A percentile compares a stretch with the other conserved stretches of the same genome.
Conservation (phyloP, 78 protist genomes). For the Pigoraptor vietnamica region DNA sequence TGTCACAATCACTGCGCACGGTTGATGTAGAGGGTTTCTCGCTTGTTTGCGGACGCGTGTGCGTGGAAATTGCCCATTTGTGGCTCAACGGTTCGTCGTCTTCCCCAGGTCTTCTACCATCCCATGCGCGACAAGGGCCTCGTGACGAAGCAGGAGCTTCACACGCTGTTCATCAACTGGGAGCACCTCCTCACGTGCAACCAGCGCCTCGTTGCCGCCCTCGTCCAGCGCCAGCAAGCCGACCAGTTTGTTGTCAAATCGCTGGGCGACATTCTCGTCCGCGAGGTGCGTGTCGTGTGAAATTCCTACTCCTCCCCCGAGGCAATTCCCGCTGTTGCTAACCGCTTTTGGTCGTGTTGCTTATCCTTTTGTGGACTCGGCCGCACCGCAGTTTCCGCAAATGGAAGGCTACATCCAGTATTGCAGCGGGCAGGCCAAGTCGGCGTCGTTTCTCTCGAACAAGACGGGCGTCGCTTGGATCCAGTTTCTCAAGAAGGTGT, state of each 20-base stretch:
- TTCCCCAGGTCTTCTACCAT: neutral
- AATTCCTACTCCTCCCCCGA: neutral
- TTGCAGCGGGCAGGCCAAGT: neutral
- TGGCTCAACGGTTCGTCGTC: neutral
- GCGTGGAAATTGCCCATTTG: neutral
- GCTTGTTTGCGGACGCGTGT: neutral
- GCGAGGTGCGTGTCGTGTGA: neutral
- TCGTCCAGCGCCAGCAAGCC: neutral
- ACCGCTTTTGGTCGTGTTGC: neutral
- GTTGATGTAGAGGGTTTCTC: too few relatives aligned
- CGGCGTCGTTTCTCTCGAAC: neutral
- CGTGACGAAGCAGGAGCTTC: neutral
- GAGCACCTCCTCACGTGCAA: neutral
- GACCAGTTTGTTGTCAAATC: neutral
- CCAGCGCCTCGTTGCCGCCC: neutral
- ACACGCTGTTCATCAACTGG: slow-evolving; percentile 6
- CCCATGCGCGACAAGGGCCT: slow-evolving; percentile 1
- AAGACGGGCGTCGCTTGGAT: neutral
- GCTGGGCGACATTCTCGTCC: neutral
- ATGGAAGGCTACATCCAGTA: neutral
- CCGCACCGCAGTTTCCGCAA: neutral
- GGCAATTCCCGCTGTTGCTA: neutral
- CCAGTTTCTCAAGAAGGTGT: neutral
- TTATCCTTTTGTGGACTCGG: neutral
- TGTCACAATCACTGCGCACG: too few relatives aligned